Evolutionary conservation across 78 protist species (phyloP).

Genomic region (Creolimax fragrantissima): DNA sequence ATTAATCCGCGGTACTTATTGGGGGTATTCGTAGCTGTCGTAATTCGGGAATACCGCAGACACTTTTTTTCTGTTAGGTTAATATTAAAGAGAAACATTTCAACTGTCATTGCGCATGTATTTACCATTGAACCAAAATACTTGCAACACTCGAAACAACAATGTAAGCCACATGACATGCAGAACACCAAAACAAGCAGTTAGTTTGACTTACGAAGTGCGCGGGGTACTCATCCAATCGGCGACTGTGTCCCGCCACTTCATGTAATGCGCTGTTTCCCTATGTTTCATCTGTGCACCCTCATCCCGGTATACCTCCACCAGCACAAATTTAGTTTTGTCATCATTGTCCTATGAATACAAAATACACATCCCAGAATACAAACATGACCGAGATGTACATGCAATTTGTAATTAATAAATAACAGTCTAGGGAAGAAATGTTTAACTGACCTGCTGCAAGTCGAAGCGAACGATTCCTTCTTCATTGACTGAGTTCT

Average conservation of each 20-base stretch:
- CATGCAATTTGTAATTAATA: background rate
- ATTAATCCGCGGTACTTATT: no score
- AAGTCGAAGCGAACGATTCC: slow-evolving; percentile 18
- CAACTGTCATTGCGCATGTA: no score
- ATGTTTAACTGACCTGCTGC: background rate
- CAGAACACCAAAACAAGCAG: background rate
- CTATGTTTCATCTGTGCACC: background rate
- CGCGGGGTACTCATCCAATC: background rate
- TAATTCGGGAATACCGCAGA: no score
- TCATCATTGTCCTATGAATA: background rate
- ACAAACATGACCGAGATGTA: background rate
- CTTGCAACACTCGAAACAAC: no score
- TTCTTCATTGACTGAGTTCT: background rate
- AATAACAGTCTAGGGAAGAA: background rate
- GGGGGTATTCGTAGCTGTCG: no score
- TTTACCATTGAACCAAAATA: no score
- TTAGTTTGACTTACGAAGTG: background rate
- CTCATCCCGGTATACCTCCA: background rate
- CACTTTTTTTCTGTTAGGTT: no score
- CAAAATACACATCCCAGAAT: background rate
- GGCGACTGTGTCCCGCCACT: slow-evolving; percentile 25
- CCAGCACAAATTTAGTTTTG: background rate
- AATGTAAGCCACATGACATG: no score
- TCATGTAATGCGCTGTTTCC: slow-evolving; percentile 6
- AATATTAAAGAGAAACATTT: no score